A percentile compares a stretch with the other conserved stretches of the same genome.
These are phyloP conservation scores for Pyrenochaeta sp. DNA, from an alignment of 2,329 filamentous ascomycete species.

Conservation along the genomic window DNA sequence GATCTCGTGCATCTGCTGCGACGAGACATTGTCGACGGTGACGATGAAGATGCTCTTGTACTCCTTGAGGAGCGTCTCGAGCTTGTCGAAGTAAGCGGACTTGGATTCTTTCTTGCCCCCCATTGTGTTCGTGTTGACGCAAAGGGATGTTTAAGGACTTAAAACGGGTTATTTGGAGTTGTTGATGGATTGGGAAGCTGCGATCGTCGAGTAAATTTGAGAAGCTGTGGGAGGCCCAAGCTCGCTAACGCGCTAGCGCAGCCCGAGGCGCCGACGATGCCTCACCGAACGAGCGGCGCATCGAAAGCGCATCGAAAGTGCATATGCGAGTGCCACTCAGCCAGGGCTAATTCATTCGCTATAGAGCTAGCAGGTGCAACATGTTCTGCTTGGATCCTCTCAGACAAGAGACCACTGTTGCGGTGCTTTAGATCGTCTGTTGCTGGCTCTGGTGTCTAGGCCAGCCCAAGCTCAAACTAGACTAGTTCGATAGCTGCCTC, in stretches of 20 bases:
- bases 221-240: conserved; percentile 33
- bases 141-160: conserved; percentile 98
- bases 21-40: conserved; percentile 93
- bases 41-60: conserved; percentile 99
- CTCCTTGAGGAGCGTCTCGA: conserved; percentile 94
- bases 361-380: too few relatives aligned
- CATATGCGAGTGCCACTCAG: too few relatives aligned
- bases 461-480: conserved; percentile 7
- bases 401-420: too few relatives aligned
- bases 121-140: conserved; percentile 92
- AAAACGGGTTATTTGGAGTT: conserved; percentile 45
- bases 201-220: conserved; percentile 32
- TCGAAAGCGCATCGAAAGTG: too few relatives aligned
- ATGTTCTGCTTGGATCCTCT: too few relatives aligned
- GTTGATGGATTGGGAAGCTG: conserved; percentile 31
- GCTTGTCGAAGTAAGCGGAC: conserved; percentile 99
- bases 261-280: too few relatives aligned
- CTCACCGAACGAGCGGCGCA: too few relatives aligned
- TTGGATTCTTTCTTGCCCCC: conserved; percentile 97
- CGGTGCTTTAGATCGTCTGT: too few relatives aligned
- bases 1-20: conserved; percentile 99
- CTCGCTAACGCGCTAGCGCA: conserved; percentile 6
- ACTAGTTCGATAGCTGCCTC: conserved; percentile 11
- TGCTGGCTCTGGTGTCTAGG: too few relatives aligned
- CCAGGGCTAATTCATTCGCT: too few relatives aligned